phyloP scores from a whole-genome alignment of 2,329 filamentous ascomycete genomes.

The Ilyonectria robusta region DNA sequence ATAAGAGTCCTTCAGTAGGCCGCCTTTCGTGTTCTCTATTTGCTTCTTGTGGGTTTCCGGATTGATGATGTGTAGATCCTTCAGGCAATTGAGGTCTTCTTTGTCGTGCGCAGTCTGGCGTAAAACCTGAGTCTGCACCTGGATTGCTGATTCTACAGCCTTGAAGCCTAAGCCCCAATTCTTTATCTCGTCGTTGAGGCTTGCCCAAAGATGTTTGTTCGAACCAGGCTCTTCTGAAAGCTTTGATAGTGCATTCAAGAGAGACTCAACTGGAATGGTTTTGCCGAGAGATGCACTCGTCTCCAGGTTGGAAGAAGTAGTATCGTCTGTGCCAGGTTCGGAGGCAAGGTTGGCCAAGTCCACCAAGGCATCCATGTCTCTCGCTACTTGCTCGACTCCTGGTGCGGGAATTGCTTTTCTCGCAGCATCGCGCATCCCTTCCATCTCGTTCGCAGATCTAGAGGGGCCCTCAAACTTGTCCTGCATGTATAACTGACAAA shows the following conservation, averaged over 20 bases:
- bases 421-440: not conserved
- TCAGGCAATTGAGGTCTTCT: no score
- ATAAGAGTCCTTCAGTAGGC: constrained; percentile 44
- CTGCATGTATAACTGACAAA: constrained; percentile 24
- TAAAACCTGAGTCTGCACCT: no score
- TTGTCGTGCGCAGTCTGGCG: no score
- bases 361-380: not conserved
- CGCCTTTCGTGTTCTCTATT: constrained; percentile 43
- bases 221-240: not conserved
- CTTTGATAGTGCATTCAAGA: not conserved
- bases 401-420: not conserved
- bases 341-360: no score
- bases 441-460: not conserved
- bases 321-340: no score
- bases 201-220: not conserved
- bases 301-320: not conserved
- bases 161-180: not conserved
- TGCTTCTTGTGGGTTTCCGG: constrained; percentile 3
- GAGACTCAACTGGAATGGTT: not conserved
- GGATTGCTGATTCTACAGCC: constrained; percentile 6
- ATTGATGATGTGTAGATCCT: not conserved
- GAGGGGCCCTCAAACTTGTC: not conserved
- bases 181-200: not conserved
- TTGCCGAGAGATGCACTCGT: not conserved
- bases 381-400: not conserved